Evolutionary conservation across 345 rosid genomes (phyloP).

Genomic region (Anastatica hierochuntica): DNA sequence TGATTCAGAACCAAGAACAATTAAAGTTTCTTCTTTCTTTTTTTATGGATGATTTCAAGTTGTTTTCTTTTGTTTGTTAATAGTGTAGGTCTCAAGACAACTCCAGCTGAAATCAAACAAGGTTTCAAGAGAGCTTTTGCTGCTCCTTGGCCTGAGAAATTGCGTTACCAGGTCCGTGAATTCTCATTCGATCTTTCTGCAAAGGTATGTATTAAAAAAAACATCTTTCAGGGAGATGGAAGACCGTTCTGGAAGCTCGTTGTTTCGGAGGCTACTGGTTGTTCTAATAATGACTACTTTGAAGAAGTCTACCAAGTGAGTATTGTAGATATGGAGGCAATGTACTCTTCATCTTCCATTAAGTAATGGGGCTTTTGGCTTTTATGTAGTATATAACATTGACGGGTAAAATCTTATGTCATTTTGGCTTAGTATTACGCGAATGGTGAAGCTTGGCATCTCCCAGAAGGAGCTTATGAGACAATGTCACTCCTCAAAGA

Average conservation of each 20-base stretch:
- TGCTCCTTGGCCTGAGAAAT: slow-evolving; percentile 73
- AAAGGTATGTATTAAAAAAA: neutral
- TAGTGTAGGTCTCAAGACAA: slow-evolving; percentile 47
- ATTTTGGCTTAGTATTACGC: slow-evolving; percentile 51
- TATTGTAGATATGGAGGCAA: no score
- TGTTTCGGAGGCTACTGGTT: slow-evolving; percentile 85
- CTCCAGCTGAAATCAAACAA: slow-evolving; percentile 59
- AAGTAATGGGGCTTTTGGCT: no score
- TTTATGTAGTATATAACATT: neutral
- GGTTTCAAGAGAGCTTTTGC: slow-evolving; percentile 81
- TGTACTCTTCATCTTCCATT: no score
- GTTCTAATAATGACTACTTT: slow-evolving; percentile 53
- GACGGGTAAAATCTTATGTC: neutral
- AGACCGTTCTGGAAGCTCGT: slow-evolving; percentile 77
- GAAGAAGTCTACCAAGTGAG: slow-evolving; percentile 80
- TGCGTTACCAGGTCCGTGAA: slow-evolving; percentile 63
- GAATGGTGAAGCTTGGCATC: slow-evolving; percentile 78
- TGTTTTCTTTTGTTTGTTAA: neutral
- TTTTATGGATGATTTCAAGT: no score
- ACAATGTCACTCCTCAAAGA: slow-evolving; percentile 53
- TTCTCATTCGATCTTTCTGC: neutral
- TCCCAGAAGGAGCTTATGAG: slow-evolving; percentile 68
- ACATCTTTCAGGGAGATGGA: slow-evolving; percentile 63
- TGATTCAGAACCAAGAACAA: neutral
- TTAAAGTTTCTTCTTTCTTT: neutral